phyloP scores from a whole-genome alignment of 2,329 filamentous ascomycete genomes.

The Aureobasidium sp. region DNA sequence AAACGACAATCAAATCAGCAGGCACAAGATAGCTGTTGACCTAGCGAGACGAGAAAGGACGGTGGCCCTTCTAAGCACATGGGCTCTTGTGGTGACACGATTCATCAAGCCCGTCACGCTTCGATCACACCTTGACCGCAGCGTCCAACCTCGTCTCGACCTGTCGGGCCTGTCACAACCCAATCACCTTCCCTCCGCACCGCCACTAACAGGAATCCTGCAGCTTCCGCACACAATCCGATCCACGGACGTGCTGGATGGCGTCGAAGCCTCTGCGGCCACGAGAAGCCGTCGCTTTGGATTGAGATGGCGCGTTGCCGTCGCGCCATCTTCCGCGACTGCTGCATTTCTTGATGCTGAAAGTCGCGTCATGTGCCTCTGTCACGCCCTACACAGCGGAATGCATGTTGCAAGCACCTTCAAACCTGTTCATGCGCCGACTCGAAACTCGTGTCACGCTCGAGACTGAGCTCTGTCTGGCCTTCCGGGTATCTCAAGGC shows the following conservation, averaged over 20 bases:
- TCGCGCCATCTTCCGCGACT: slow-evolving; percentile 6
- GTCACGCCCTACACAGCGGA: neutral
- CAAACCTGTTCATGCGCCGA: neutral
- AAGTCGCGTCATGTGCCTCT: slow-evolving; percentile 5
- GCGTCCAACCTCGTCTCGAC: slow-evolving; percentile 10
- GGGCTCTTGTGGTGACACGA: slow-evolving; percentile 12
- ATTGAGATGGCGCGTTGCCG: slow-evolving; percentile 4
- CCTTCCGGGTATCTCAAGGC: neutral
- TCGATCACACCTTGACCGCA: slow-evolving; percentile 13
- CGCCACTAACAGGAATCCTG: slow-evolving; percentile 6
- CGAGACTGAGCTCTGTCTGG: neutral
- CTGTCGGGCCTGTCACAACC: neutral
- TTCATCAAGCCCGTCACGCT: slow-evolving; percentile 10
- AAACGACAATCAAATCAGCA: slow-evolving; percentile 8
- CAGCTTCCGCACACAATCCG: slow-evolving; percentile 4
- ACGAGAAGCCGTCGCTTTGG: slow-evolving; percentile 10
- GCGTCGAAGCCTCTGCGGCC: neutral
- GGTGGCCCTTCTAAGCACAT: slow-evolving; percentile 13
- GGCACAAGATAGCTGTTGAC: neutral
- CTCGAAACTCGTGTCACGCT: neutral
- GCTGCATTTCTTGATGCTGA: neutral
- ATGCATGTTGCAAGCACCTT: neutral
- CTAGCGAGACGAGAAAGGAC: slow-evolving; percentile 1
- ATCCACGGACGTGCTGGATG: neutral
- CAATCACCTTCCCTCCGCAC: slow-evolving; percentile 3